Evolutionary conservation across 2,329 filamentous ascomycete genomes (phyloP), one percentile per base, ranked within the genome.

Genomic region (Paraphaeosphaeria minitans): DNA sequence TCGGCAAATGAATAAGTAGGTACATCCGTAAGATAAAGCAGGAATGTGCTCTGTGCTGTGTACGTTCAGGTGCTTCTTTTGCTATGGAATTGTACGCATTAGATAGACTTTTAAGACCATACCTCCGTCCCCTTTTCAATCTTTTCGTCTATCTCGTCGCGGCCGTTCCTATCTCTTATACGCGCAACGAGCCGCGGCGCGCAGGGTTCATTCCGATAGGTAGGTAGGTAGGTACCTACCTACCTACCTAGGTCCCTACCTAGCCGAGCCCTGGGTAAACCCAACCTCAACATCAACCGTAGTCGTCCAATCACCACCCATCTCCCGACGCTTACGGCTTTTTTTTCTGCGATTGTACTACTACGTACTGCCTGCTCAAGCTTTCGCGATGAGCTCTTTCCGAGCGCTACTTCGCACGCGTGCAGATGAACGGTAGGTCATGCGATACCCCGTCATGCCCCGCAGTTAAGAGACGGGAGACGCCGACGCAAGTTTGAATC

Each of bases 381-480:
- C 33, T 27, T 39, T 42, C 27, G 12, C 33, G 16, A 42, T 51
- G 54, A 48, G 47, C 35, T 51, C 47, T 22, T 14, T 35, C 39
- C 35, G 35, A 12, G 35, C 43, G 33, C 29, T 61, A 29, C 58
- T 58, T 41, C 49, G 52, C 48, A 55, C 49, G 56, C 61, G 50
- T 24, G 49, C 29, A 16, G 29, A 55, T 13, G 42, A 46, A 27
- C 52, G 52, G 37, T n/a, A 31, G 35, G 59, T 58, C 57, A 59
- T 52, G 13, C 35, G 39, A 29, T 19, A 13, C 37, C 49, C 14
- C 13, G 13, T 29, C 14, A 19, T 19, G 22, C 21, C 19, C 22
- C 16, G 24, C 10, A 21, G 14, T 14, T 13, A n/a, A 29, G 2
- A 54, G 3, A 19, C 27, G 14, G 14, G 14, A 24, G 22, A 27